Base-by-base conservation (phyloP, 805 yeast species). In the Metschnikowia chrysomelidarum region DNA sequence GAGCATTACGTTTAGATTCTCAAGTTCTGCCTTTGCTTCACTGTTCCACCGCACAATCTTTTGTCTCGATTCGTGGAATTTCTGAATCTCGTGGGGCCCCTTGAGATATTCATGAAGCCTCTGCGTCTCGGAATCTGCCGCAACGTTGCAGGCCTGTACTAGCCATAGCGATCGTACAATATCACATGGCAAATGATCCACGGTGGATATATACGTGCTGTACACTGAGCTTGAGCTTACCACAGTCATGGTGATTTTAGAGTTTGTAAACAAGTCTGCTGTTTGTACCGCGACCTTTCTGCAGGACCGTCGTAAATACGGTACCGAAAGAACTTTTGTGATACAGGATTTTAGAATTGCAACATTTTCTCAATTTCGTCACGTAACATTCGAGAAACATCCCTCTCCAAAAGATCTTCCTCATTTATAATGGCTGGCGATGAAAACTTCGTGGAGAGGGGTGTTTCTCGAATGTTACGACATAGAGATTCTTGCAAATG, bases 121-220 rank as follows among this genome's bases (percentile, higher is more conserved):
- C 1, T 44, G 44, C 38, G 49, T 49, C 25, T 42, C 45, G 23
- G 56, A 53, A 16, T 50, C 54, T 3, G 57, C 49, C 7, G 49
- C 32, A 14, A 63, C 45, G 35, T 67, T 67, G 32, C 66, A 56
- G 10, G 60, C 46, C 34, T 67, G 73, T 3, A 67, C 55, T 12
- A 66, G 46, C 73, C 73, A 67, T 7, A 67, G 46, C 7, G 70
- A 62, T 30, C 73, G 60, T 26, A 67, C 55, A 3, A 67, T 50
- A 37, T 67, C 73, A 36, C 71, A 59, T 17, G 73, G 72, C 23
- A 67, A 50, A 41, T 67, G 73, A 40, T 67, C 73, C 7, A 67
- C 53, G 4, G 71, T 65, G 15, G 70, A 57, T 20, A 67, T 59
- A 44, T 62, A 67, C 17, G 71, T 54, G 43, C 59, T 64, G 36